These are phyloP conservation scores for Schizosaccharomyces japonicus DNA, from an alignment of 805 yeast species.

Conservation along the genomic window DNA sequence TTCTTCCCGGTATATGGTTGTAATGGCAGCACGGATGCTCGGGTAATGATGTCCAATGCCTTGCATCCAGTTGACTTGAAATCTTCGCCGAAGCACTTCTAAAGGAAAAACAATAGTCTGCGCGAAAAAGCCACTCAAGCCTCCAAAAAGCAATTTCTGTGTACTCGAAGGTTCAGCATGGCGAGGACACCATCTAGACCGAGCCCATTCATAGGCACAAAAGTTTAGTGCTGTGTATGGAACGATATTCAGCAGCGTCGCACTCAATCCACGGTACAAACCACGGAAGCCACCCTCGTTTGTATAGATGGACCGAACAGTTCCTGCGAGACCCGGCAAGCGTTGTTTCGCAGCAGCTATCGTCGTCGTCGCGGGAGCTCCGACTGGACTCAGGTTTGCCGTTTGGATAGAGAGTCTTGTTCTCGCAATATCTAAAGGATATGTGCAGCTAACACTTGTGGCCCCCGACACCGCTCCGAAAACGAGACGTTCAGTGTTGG, in stretches of 20 bases:
- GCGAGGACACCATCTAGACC: slow-evolving; percentile 27
- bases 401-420: slow-evolving; percentile 80
- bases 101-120: slow-evolving; percentile 75
- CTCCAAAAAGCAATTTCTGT: slow-evolving; percentile 55
- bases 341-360: background rate
- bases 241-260: slow-evolving; percentile 86
- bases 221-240: slow-evolving; percentile 89
- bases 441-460: slow-evolving; percentile 56
- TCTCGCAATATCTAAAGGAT: slow-evolving; percentile 76
- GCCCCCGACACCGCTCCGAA: slow-evolving; percentile 72
- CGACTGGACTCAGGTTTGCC: slow-evolving; percentile 26
- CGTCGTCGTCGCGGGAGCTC: slow-evolving; percentile 21
- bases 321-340: background rate
- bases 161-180: slow-evolving; percentile 19
- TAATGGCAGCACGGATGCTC: slow-evolving; percentile 53
- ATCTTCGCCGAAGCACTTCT: slow-evolving; percentile 67
- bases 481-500: slow-evolving; percentile 34
- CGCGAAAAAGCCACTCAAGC: slow-evolving; percentile 67
- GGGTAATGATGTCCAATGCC: slow-evolving; percentile 63
- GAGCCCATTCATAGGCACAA: slow-evolving; percentile 61
- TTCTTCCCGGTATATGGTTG: slow-evolving; percentile 43
- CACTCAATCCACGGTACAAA: slow-evolving; percentile 61
- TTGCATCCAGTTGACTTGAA: slow-evolving; percentile 69
- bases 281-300: slow-evolving; percentile 67
- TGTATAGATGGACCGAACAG: slow-evolving; percentile 24